Percentiles rank a stretch among this genome's conserved stretches.
These are phyloP conservation scores for Madurella fahalii DNA, from an alignment of 2,329 filamentous ascomycete genomes.

Conservation along the genomic window DNA sequence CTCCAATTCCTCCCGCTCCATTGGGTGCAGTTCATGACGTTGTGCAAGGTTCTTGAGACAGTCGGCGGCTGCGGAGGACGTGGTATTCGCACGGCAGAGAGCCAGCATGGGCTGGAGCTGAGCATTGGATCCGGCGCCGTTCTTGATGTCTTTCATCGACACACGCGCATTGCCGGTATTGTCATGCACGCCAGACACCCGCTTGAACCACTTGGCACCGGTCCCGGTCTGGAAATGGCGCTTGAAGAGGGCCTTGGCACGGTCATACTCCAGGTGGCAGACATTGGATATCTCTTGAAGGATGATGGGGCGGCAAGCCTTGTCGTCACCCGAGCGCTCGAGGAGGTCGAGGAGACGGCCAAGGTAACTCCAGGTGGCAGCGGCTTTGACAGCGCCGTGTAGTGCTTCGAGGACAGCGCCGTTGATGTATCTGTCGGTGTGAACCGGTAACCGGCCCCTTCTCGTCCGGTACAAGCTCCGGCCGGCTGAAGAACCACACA, in stretches of 20 bases:
- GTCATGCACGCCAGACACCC: slow-evolving; percentile 34
- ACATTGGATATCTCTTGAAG: slow-evolving; percentile 45
- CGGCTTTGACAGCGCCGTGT: slow-evolving; percentile 32
- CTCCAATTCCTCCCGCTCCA: slow-evolving; percentile 32
- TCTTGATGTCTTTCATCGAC: slow-evolving; percentile 39
- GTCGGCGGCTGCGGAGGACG: slow-evolving; percentile 32
- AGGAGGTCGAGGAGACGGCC: slow-evolving; percentile 35
- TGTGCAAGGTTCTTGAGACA: slow-evolving; percentile 41
- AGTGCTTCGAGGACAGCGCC: slow-evolving; percentile 40
- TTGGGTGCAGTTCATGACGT: slow-evolving; percentile 33
- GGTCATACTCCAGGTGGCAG: slow-evolving; percentile 41
- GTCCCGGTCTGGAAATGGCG: slow-evolving; percentile 36
- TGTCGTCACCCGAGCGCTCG: slow-evolving; percentile 22
- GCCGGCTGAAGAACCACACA: slow-evolving; percentile 36
- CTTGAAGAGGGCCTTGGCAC: slow-evolving; percentile 37
- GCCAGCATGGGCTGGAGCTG: slow-evolving; percentile 43
- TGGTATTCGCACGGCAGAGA: slow-evolving; percentile 39
- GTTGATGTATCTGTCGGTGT: slow-evolving; percentile 42
- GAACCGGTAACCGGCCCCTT: slow-evolving; percentile 37
- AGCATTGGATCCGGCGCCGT: slow-evolving; percentile 35
- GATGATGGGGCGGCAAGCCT: slow-evolving; percentile 32
- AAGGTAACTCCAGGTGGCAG: slow-evolving; percentile 41
- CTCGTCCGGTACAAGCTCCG: slow-evolving; percentile 43
- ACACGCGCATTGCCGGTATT: slow-evolving; percentile 35
- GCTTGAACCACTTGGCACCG: slow-evolving; percentile 41